Conservation (phyloP, 2,329 filamentous ascomycete species). For the Aurifilum marmelostoma region DNA sequence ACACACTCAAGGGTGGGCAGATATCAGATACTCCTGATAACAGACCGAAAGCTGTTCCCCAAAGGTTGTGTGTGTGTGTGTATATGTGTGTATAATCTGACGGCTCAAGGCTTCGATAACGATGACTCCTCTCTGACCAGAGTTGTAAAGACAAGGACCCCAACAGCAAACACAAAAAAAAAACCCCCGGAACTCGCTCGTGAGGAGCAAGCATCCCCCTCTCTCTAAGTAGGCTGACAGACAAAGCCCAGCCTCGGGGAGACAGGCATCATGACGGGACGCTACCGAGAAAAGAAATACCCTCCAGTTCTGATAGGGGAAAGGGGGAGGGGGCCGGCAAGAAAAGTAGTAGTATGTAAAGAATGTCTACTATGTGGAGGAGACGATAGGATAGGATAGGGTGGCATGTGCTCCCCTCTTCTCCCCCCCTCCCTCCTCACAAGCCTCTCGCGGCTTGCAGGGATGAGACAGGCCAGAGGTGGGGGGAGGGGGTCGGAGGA, state of each 20-base stretch:
- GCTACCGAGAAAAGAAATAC: not conserved
- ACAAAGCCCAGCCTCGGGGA: not conserved
- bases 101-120: not conserved
- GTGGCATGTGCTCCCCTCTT: not conserved
- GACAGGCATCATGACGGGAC: not conserved
- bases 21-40: constrained; percentile 4
- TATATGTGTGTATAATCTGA: not conserved
- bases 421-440: not conserved
- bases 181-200: not conserved
- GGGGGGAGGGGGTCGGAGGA: not conserved
- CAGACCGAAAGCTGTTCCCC: not conserved
- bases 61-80: not conserved
- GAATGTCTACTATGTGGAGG: not conserved
- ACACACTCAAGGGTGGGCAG: not conserved
- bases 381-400: not conserved
- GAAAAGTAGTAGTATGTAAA: not conserved
- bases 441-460: not conserved
- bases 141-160: not conserved
- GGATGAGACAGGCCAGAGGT: not conserved
- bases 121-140: not conserved
- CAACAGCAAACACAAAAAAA: not conserved
- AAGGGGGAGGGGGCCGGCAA: not conserved
- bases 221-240: not conserved
- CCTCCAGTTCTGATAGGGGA: not conserved
- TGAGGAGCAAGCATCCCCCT: not conserved